Evolutionary conservation across 345 rosid genomes (phyloP).

Genomic region (Aethionema arabicum): DNA sequence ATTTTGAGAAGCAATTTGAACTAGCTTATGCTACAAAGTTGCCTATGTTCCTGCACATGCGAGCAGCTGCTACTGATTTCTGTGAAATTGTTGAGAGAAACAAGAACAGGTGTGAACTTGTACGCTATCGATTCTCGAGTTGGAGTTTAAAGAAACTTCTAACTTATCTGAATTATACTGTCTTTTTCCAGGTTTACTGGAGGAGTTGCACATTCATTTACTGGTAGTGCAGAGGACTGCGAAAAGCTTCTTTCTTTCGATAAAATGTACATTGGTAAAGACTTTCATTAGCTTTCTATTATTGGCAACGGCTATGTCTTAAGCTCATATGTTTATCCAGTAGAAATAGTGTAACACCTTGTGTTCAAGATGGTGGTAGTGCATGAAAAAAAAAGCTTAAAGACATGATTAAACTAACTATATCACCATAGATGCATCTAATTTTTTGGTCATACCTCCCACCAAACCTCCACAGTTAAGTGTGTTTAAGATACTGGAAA

Average conservation of each 20-base stretch:
- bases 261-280: constrained; percentile 74
- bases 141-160: not conserved
- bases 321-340: too few relatives aligned
- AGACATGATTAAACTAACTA: too few relatives aligned
- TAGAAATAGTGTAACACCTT: too few relatives aligned
- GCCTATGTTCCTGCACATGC: constrained; percentile 97
- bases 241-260: constrained; percentile 74
- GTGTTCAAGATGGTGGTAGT: too few relatives aligned
- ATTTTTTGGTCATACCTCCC: too few relatives aligned
- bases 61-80: constrained; percentile 89
- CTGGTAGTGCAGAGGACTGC: constrained; percentile 70
- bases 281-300: not conserved
- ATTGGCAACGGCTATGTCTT: constrained; percentile 42
- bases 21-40: constrained; percentile 82
- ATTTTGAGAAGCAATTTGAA: constrained; percentile 96
- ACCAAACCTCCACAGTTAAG: too few relatives aligned
- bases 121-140: constrained; percentile 11
- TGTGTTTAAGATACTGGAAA: too few relatives aligned
- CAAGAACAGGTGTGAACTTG: constrained; percentile 64
- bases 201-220: constrained; percentile 93
- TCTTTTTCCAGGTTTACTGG: constrained; percentile 54
- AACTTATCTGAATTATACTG: not conserved
- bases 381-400: too few relatives aligned
- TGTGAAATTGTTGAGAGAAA: constrained; percentile 73
- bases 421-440: too few relatives aligned